Conservation (phyloP, 2,329 filamentous ascomycete genomes). For the Colletotrichum eleusines region DNA sequence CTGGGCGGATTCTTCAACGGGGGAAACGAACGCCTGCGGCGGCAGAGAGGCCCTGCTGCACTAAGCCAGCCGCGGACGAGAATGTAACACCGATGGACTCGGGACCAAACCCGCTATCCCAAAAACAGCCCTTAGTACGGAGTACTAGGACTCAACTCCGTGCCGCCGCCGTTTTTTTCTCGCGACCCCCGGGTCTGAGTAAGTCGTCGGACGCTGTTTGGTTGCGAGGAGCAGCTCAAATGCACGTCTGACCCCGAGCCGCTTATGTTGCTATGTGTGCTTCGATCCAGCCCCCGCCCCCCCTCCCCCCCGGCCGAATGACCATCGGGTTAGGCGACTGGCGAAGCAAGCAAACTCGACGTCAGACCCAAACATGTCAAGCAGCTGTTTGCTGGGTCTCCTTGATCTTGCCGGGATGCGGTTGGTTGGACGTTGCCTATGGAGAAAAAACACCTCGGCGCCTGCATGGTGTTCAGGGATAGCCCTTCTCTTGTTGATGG, state of each 20-base stretch:
- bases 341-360: not conserved
- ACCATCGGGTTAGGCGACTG: not conserved
- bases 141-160: not conserved
- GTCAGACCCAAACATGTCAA: not conserved
- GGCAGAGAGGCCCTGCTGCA: not conserved
- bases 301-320: too few species aligned
- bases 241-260: not conserved
- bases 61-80: not conserved
- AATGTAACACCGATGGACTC: not conserved
- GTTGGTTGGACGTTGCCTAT: not conserved
- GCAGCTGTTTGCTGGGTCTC: not conserved
- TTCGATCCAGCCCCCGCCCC: not conserved
- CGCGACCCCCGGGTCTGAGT: not conserved
- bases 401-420: not conserved
- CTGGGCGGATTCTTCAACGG: not conserved
- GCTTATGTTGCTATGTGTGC: not conserved
- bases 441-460: not conserved
- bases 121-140: not conserved
- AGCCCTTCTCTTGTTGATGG: not conserved
- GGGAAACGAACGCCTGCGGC: not conserved
- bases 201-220: not conserved
- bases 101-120: not conserved
- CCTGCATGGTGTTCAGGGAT: not conserved
- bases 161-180: not conserved
- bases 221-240: not conserved